Percentiles rank a stretch among this genome's conserved stretches.
Conservation (phyloP, 2,329 filamentous ascomycete genomes). For the Trichoderma arundinaceum region DNA sequence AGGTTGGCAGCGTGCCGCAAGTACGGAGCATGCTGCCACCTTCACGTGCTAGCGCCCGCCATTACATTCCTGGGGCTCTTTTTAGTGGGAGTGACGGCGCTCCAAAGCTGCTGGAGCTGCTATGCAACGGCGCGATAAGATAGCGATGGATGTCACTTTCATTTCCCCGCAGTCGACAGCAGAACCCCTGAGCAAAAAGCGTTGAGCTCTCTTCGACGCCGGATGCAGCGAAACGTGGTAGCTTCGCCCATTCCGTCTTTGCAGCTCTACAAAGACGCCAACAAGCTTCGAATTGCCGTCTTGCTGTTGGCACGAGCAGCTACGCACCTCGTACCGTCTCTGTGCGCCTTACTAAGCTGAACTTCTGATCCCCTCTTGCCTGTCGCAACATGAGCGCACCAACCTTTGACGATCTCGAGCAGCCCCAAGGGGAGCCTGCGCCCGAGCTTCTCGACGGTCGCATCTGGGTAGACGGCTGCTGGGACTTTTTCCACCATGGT, state of each 20-base stretch:
- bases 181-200: constrained; percentile 20
- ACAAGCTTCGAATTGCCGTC: not conserved
- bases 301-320: not conserved
- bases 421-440: constrained; percentile 53
- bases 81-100: constrained; percentile 8
- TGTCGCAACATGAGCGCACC: constrained; percentile 37
- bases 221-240: not conserved
- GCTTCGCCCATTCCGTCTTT: constrained; percentile 6
- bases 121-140: constrained; percentile 16
- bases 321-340: not conserved
- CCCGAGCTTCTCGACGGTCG: constrained; percentile 68
- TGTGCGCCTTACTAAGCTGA: not conserved
- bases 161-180: constrained; percentile 25
- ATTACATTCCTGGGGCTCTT: not conserved
- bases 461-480: constrained; percentile 98
- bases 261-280: constrained; percentile 6
- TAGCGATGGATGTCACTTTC: constrained; percentile 26
- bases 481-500: constrained; percentile 99
- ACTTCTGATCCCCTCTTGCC: not conserved
- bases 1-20: not conserved
- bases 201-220: constrained; percentile 8
- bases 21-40: not conserved
- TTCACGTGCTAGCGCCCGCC: constrained; percentile 23
- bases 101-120: not conserved
- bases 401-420: constrained; percentile 34